These are phyloP conservation scores for Cladophialophora immunda DNA, from an alignment of 2,329 filamentous ascomycete genomes.

Conservation along the genomic window DNA sequence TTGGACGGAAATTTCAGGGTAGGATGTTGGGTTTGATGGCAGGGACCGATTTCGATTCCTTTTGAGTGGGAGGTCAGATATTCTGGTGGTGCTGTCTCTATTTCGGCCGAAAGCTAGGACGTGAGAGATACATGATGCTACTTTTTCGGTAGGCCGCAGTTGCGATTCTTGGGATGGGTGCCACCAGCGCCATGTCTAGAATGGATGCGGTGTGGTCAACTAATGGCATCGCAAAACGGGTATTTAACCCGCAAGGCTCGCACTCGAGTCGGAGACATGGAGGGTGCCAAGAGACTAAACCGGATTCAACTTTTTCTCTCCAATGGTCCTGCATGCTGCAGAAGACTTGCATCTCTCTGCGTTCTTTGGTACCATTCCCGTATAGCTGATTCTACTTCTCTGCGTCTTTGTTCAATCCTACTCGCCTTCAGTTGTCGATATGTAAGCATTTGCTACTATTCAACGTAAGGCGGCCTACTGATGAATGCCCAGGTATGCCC, in stretches of 20 bases:
- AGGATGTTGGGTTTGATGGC: constrained; percentile 41
- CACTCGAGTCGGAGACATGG: background rate
- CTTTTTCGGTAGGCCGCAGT: background rate
- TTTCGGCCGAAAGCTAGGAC: background rate
- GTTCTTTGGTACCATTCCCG: background rate
- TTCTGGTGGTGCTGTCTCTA: background rate
- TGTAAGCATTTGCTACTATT: constrained; percentile 7
- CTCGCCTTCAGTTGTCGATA: constrained; percentile 2
- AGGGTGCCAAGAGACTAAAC: background rate
- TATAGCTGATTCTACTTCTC: constrained; percentile 55
- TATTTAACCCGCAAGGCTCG: background rate
- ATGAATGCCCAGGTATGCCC: constrained; percentile 58
- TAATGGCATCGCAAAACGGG: too few relatives aligned
- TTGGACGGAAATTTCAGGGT: constrained; percentile 41
- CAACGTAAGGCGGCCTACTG: background rate
- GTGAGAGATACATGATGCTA: background rate
- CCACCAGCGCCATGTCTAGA: too few relatives aligned
- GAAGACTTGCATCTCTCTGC: background rate
- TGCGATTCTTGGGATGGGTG: too few relatives aligned
- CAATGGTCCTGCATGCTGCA: constrained; percentile 47
- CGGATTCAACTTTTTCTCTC: constrained; percentile 61
- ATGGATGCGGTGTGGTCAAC: too few relatives aligned
- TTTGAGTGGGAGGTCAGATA: constrained; percentile 5
- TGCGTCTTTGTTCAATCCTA: background rate
- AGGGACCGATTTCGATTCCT: constrained; percentile 35